These are phyloP conservation scores for Pichia cephalocereana DNA, from an alignment of 805 yeast genomes.

Conservation along the genomic window DNA sequence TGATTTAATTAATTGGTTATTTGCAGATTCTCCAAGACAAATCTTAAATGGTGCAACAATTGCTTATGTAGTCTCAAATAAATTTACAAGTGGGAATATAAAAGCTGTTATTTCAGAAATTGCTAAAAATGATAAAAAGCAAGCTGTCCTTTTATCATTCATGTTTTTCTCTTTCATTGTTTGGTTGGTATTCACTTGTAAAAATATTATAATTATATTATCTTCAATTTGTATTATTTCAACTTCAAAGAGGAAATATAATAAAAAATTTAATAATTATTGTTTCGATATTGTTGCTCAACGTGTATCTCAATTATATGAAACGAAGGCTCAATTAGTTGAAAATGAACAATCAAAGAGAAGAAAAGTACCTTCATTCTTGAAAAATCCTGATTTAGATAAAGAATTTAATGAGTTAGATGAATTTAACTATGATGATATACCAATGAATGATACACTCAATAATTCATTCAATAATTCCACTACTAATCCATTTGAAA, in stretches of 20 bases:
- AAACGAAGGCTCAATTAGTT: conserved; percentile 7
- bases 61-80: conserved; percentile 40
- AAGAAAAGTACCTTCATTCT: conserved; percentile 15
- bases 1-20: conserved; percentile 46
- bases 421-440: neutral
- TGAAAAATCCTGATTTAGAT: neutral
- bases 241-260: conserved; percentile 3
- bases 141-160: conserved; percentile 64
- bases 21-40: conserved; percentile 86
- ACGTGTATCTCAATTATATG: conserved; percentile 21
- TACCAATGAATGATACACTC: neutral
- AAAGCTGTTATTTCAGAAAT: conserved; percentile 42
- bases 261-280: conserved; percentile 13
- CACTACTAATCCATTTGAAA: neutral
- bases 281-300: conserved; percentile 21
- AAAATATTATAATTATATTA: conserved; percentile 16
- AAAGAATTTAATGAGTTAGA: neutral
- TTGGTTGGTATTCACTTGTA: conserved; percentile 53
- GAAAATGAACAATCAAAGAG: conserved; percentile 15
- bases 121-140: conserved; percentile 51
- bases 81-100: conserved; percentile 29
- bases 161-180: conserved; percentile 69
- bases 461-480: neutral
- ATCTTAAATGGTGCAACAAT: conserved; percentile 70
- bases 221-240: conserved; percentile 16